Evolutionary conservation across 139 green algal genomes (phyloP).

Genomic region (Chlorella vulgaris): DNA sequence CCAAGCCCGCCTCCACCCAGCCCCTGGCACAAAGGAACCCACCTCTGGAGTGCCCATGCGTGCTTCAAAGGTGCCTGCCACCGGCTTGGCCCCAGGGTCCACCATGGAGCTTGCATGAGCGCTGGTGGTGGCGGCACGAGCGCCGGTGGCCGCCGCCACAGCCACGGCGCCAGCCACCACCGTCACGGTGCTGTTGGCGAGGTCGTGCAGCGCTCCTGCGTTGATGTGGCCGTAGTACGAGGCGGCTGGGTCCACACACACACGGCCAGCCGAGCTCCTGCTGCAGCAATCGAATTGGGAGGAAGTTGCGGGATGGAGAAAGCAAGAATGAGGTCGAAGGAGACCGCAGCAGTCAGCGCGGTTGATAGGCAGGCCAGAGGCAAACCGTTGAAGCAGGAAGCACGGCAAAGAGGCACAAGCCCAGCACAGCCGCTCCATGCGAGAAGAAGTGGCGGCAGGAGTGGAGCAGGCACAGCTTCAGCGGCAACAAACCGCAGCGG

Average conservation of each 20-base stretch:
- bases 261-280: background rate
- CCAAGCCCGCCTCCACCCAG: no score
- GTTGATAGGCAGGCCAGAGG: no score
- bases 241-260: background rate
- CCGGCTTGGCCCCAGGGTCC: constrained; percentile 4
- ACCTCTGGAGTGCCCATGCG: constrained; percentile 13
- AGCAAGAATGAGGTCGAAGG: no score
- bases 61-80: background rate
- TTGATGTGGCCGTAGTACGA: constrained; percentile 14
- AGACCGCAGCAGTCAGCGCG: no score
- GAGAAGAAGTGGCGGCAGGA: no score
- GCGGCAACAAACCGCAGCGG: no score
- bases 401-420: no score
- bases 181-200: constrained; percentile 23
- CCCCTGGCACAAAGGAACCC: no score
- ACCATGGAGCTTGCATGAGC: constrained; percentile 22
- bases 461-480: no score
- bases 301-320: no score
- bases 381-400: no score
- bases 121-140: background rate
- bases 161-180: constrained; percentile 19
- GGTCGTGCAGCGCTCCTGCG: constrained; percentile 8
- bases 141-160: background rate
- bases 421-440: no score
- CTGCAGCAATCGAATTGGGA: background rate